Evolutionary conservation across 495 filamentous ascomycete species (phyloP).

Genomic region (Diplogelasinospora grovesii): DNA sequence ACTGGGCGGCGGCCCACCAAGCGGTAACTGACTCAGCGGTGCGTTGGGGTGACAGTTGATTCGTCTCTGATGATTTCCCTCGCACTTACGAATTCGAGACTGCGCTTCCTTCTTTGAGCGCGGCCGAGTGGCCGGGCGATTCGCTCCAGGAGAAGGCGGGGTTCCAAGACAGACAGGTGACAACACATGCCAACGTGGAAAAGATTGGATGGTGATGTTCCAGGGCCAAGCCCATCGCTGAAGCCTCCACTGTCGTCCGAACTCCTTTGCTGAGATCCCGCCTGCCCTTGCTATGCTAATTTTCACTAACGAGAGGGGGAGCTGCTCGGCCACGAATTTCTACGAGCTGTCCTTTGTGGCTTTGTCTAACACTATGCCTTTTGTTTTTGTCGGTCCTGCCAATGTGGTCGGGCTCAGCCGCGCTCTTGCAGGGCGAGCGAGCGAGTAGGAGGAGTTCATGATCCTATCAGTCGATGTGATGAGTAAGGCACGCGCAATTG

Average conservation of each 20-base stretch:
- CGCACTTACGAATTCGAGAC: neutral
- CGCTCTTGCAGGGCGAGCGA: too few relatives aligned
- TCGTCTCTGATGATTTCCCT: too few relatives aligned
- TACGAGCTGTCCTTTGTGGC: too few relatives aligned
- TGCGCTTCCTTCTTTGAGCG: neutral
- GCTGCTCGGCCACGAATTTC: too few relatives aligned
- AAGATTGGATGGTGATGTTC: too few relatives aligned
- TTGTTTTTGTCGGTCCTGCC: too few relatives aligned
- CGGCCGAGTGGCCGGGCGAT: neutral
- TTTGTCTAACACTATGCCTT: too few relatives aligned
- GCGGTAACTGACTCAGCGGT: slow-evolving; percentile 11
- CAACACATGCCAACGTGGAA: neutral
- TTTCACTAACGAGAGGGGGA: too few relatives aligned
- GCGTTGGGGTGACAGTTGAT: slow-evolving; percentile 1
- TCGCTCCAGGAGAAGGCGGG: neutral
- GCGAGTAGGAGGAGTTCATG: too few relatives aligned
- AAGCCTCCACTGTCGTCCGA: neutral
- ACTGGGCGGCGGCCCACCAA: slow-evolving; percentile 2
- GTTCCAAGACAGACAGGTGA: neutral
- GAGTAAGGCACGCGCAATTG: too few relatives aligned
- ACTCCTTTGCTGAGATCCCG: neutral
- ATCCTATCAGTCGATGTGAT: too few relatives aligned
- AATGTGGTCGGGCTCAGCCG: too few relatives aligned
- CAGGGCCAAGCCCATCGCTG: neutral
- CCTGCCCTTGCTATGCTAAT: neutral